Evolutionary conservation across 2,329 filamentous ascomycete species (phyloP), one percentile per base, ranked within the genome.

Genomic region (Colletotrichum tanaceti): DNA sequence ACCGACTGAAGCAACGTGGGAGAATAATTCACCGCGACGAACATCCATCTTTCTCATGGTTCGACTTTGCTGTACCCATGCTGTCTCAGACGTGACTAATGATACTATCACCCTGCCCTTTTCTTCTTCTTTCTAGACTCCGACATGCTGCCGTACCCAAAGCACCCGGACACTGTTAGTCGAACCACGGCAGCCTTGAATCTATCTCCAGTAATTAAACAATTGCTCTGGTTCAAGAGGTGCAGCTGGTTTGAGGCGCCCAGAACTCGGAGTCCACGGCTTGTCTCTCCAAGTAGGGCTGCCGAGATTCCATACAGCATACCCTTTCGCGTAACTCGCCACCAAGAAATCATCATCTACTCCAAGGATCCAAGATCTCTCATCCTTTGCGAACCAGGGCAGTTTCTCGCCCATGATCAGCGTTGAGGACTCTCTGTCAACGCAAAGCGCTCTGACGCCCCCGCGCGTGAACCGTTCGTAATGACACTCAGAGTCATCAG

Each of bases 401-500:
- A 20, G n/a, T 3, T 55, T 3, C 13, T 32, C 14, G 10, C 22
- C 50, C 14, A 67, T 2, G 24, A 63, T 20, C 59, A 63, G 14
- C 0, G 59, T 63, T 5, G 35, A 24, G 7, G 24, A 39, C 6
- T 58, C 16, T 44, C 43, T 46, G 24, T 20, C 38, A 9, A 59
- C 14, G 28, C 53, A 59, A 7, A 68, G 35, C 5, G 52, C 24
- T 18, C 52, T 46, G 16, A 2, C 9, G 38, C 20, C 38, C n/a
- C 13, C 4, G 10, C 39, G 1, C 1, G 47, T 2, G 14, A 6
- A 11, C 1, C 61, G 54, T 10, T 77, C 72, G 4, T 63, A 39
- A n/a, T n/a, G n/a, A n/a, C n/a, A n/a, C n/a, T 71, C 5, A 5
- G 74, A 4, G 66, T 14, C 0, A 58, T 24, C 52, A 1, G 71